phyloP scores from a whole-genome alignment of 495 filamentous ascomycete species.

The Trichoderma orchidacearum region DNA sequence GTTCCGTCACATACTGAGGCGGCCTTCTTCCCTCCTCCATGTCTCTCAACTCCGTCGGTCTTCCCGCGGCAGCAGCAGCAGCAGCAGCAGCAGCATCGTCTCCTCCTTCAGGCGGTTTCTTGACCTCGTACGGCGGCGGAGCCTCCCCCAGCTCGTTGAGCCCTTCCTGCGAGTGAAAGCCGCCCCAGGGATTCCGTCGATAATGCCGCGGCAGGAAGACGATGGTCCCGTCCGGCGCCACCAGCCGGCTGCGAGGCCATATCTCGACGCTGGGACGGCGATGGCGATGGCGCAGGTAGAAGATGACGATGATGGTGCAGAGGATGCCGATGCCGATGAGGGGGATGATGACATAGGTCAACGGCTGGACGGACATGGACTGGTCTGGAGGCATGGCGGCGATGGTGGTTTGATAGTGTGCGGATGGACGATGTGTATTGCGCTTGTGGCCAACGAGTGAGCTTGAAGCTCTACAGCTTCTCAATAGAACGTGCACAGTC shows the following conservation, averaged over 20 bases:
- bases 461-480: neutral
- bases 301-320: constrained; percentile 5
- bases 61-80: neutral
- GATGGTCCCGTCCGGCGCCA: constrained; percentile 5
- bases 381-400: neutral
- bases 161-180: constrained; percentile 23
- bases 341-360: constrained; percentile 9
- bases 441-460: neutral
- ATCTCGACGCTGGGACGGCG: constrained; percentile 7
- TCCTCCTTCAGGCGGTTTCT: neutral
- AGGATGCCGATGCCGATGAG: constrained; percentile 8
- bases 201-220: neutral
- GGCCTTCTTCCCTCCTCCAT: neutral
- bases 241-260: constrained; percentile 12
- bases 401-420: neutral
- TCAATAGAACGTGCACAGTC: too few relatives aligned
- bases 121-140: constrained; percentile 35
- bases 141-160: constrained; percentile 45
- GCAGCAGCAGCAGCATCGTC: neutral
- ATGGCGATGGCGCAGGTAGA: constrained; percentile 7
- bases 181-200: neutral
- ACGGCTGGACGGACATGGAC: neutral
- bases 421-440: neutral
- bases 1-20: neutral
- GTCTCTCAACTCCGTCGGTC: neutral